phyloP scores from a whole-genome alignment of 257 asterid genomes.

The Plantago major region DNA sequence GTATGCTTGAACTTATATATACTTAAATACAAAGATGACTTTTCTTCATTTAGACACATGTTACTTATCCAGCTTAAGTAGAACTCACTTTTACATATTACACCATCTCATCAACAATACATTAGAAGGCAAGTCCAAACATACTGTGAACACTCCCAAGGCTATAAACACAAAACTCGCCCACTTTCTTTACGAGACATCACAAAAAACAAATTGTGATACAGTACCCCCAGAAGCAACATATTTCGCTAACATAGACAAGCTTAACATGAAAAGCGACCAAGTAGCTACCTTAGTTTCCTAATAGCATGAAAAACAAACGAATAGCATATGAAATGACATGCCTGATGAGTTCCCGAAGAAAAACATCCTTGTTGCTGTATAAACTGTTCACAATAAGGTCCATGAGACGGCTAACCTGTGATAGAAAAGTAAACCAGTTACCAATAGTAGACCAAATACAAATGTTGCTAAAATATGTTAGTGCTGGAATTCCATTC shows the following conservation, averaged over 20 bases:
- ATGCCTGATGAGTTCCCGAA: conserved; percentile 92
- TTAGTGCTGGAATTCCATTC: conserved; percentile 6
- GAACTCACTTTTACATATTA: neutral
- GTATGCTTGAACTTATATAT: too few relatives aligned
- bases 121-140: neutral
- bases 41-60: neutral
- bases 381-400: conserved; percentile 91
- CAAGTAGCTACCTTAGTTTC: neutral
- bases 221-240: too few relatives aligned
- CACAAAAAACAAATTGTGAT: too few relatives aligned
- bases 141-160: too few relatives aligned
- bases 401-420: conserved; percentile 99
- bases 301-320: neutral
- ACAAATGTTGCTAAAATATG: too few relatives aligned
- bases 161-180: too few relatives aligned
- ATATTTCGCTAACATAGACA: too few relatives aligned
- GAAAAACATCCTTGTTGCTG: conserved; percentile 95
- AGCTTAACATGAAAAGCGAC: neutral
- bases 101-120: neutral
- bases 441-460: neutral
- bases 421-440: conserved; percentile 20
- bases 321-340: conserved; percentile 3
- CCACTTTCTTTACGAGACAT: too few relatives aligned
- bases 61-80: neutral
- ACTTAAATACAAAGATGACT: too few relatives aligned